Percentiles rank a stretch among this genome's conserved stretches.
phyloP scores from a whole-genome alignment of 31 red algal genomes.

The Odonthalia washingtoniensis region DNA sequence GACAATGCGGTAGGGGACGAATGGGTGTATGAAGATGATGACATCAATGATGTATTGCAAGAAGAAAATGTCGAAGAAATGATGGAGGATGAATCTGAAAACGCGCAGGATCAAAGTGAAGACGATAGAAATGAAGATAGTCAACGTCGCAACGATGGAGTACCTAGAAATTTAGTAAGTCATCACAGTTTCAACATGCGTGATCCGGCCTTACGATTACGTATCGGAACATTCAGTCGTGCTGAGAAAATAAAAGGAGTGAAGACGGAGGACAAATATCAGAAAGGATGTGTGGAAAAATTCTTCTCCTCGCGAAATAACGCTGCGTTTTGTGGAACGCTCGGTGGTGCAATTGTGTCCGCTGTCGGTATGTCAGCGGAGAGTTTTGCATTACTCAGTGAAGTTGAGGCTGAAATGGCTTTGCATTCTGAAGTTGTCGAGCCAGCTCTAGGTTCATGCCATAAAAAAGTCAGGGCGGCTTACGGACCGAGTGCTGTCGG shows the following conservation, averaged over 20 bases:
- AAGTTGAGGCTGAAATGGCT: slow-evolving; percentile 46
- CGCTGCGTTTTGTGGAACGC: slow-evolving; percentile 65
- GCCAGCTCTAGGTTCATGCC: slow-evolving; percentile 36
- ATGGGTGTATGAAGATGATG: background rate
- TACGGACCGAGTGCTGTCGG: slow-evolving; percentile 41
- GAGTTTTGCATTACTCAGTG: slow-evolving; percentile 47
- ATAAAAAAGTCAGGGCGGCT: slow-evolving; percentile 46
- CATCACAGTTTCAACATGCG: slow-evolving; percentile 72
- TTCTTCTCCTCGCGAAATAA: background rate
- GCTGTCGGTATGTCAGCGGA: slow-evolving; percentile 47
- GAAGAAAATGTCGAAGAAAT: background rate
- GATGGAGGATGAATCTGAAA: background rate
- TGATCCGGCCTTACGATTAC: slow-evolving; percentile 58
- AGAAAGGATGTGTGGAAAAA: background rate
- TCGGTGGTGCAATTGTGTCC: slow-evolving; percentile 66
- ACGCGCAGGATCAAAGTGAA: background rate
- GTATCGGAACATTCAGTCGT: slow-evolving; percentile 52
- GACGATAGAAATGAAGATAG: slow-evolving; percentile 24
- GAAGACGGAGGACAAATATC: slow-evolving; percentile 13
- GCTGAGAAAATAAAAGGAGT: slow-evolving; percentile 45
- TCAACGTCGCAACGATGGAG: background rate
- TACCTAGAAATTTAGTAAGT: slow-evolving; percentile 66
- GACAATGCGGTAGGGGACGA: background rate
- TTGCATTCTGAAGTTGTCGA: slow-evolving; percentile 26
- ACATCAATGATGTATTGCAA: background rate